Evolutionary conservation across 2,329 filamentous ascomycete genomes (phyloP), one percentile per base, ranked within the genome.

Genomic region (Scedosporium dehoogii): DNA sequence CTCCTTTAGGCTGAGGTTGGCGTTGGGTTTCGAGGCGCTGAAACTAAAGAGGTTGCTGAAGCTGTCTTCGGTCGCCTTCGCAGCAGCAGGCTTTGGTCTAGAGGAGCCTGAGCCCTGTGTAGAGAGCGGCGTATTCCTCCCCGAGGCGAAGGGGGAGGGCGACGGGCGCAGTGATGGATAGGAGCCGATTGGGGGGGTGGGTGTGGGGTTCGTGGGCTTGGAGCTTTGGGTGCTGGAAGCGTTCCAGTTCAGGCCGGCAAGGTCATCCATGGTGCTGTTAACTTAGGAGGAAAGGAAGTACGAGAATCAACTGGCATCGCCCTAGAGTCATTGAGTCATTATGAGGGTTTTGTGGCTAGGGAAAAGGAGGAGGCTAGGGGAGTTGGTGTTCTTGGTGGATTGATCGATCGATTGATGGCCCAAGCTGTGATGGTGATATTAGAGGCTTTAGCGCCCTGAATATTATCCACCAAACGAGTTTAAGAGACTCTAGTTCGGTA

Each of bases 1-100:
- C 73, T 96, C 90, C 66, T 89, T 84, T 67, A 96, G 75, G 65
- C 85, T 88, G 16, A 97, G 78, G 66, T 89, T 94, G 73, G 86
- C 88, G 33, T 81, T 83, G 61, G 76, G 75, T 72, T 86, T 87
- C 59, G 81, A 76, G 33, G 81, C 74, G 58, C 72, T 73, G 69
- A 88, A 85, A 67, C 81, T 85, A 65, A 92, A 79, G 60, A 94
- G 78, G 69, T 86, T 89, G 69, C 90, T 89, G 75, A 94, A 94
- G 77, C 88, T 91, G 71, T 94, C 90, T 57, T 81, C 75, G 5
- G 82, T 74, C 42, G 85, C 69, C 67, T 83, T 89, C 3, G 75
- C 63, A 2, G 76, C 67, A 12, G 79, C 74, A 3, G 70, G 73
- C 66, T 77, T 85, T 72, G 72, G 73, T 63, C 66, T 74, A 60